These are phyloP conservation scores for Xylaria telfairii DNA, from an alignment of 495 filamentous ascomycete genomes.

Conservation along the genomic window DNA sequence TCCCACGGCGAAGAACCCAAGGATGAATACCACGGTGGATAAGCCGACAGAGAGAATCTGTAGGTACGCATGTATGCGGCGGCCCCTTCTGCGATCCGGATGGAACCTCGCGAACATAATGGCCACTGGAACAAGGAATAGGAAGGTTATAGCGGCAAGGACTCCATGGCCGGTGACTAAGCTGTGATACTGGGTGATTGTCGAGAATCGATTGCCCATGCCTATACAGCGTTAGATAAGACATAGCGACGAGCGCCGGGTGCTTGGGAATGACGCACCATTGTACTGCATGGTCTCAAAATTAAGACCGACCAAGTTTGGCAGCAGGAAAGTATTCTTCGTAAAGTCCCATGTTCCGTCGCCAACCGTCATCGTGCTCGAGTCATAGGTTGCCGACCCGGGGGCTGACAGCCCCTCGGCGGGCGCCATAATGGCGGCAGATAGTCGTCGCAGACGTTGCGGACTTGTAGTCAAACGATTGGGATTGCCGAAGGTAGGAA, in stretches of 20 bases:
- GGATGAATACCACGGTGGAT: constrained; percentile 72
- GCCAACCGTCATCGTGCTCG: constrained; percentile 82
- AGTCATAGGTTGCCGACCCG: constrained; percentile 82
- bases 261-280: constrained; percentile 61
- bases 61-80: constrained; percentile 78
- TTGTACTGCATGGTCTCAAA: constrained; percentile 96
- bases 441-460: constrained; percentile 23
- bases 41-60: constrained; percentile 79
- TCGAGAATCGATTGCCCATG: constrained; percentile 88
- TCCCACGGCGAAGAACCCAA: constrained; percentile 83
- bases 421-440: constrained; percentile 56
- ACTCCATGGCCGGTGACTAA: constrained; percentile 85
- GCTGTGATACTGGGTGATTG: constrained; percentile 74
- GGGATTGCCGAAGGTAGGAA: constrained; percentile 17
- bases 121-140: constrained; percentile 79
- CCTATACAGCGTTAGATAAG: constrained; percentile 56
- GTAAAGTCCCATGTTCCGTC: constrained; percentile 90
- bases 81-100: constrained; percentile 65
- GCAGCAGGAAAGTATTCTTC: constrained; percentile 85
- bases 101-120: constrained; percentile 82
- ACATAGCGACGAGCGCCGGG: neutral
- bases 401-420: constrained; percentile 68
- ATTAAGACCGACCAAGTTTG: constrained; percentile 85
- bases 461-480: neutral
- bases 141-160: constrained; percentile 85